Percentiles rank a stretch among this genome's conserved stretches.
Conservation (phyloP, 2,329 filamentous ascomycete species). For the Diaporthe nobilis region DNA sequence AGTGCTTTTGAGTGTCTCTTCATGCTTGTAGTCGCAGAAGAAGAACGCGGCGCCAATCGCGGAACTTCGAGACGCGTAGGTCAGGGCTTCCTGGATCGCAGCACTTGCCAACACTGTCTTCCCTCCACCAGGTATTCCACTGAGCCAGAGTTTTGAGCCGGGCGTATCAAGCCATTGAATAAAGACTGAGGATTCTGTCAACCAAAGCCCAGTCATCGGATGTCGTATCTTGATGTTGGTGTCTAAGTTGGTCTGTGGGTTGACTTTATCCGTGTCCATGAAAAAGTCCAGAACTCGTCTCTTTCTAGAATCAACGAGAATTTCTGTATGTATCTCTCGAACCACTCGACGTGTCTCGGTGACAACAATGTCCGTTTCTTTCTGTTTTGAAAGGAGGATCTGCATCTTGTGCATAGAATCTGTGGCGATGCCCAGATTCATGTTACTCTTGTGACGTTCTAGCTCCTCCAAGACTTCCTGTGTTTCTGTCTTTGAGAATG, state of each 20-base stretch:
- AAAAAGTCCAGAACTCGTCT: not conserved
- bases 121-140: conserved; percentile 48
- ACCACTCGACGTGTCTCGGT: not conserved
- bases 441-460: conserved; percentile 41
- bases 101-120: conserved; percentile 48
- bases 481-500: conserved; percentile 44
- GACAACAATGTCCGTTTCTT: not conserved
- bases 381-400: not conserved
- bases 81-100: conserved; percentile 43
- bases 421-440: not conserved
- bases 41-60: not conserved
- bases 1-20: not conserved
- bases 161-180: conserved; percentile 44
- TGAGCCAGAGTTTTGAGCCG: conserved; percentile 46
- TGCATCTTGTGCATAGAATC: conserved; percentile 15
- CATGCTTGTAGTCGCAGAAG: conserved; percentile 6
- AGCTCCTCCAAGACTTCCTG: conserved; percentile 45
- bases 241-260: conserved; percentile 44
- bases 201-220: conserved; percentile 45
- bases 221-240: conserved; percentile 43
- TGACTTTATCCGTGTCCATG: conserved; percentile 38
- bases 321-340: not conserved
- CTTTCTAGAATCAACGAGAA: not conserved
- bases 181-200: conserved; percentile 41
- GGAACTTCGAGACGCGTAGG: not conserved